Evolutionary conservation across 2,329 filamentous ascomycete genomes (phyloP).

Genomic region (Aureobasidium lini): DNA sequence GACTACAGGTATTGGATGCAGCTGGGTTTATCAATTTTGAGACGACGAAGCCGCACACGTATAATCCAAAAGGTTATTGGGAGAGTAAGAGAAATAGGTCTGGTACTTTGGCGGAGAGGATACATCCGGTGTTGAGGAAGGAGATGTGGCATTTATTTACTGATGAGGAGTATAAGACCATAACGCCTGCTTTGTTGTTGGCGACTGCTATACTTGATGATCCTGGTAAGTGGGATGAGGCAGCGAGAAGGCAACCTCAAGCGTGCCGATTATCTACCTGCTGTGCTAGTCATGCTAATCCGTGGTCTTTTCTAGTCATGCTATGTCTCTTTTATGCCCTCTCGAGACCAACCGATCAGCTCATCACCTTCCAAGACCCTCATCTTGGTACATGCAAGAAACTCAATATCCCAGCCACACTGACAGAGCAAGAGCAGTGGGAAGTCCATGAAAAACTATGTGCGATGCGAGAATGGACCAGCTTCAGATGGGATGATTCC

Average conservation of each 20-base stretch:
- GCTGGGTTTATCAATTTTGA: too few species aligned
- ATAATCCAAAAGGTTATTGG: too few species aligned
- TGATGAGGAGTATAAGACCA: neutral
- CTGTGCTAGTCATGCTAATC: too few species aligned
- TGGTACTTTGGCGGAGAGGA: neutral
- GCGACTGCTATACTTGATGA: neutral
- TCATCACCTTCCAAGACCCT: neutral
- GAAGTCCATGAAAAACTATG: neutral
- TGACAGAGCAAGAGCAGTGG: neutral
- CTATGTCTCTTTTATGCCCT: neutral
- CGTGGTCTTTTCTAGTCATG: too few species aligned
- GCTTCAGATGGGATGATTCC: too few species aligned
- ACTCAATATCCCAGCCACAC: neutral
- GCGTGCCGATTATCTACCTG: too few species aligned
- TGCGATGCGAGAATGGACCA: neutral
- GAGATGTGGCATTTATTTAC: neutral
- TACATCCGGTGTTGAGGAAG: neutral
- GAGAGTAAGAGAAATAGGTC: too few species aligned
- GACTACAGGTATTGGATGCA: too few species aligned
- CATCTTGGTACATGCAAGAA: neutral
- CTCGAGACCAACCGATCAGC: neutral
- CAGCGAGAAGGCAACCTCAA: too few species aligned
- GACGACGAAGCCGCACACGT: too few species aligned
- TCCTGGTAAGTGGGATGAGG: neutral
- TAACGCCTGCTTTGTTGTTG: neutral